phyloP scores from a whole-genome alignment of 2,329 filamentous ascomycete species.

The Ophiostoma triangulosporum region DNA sequence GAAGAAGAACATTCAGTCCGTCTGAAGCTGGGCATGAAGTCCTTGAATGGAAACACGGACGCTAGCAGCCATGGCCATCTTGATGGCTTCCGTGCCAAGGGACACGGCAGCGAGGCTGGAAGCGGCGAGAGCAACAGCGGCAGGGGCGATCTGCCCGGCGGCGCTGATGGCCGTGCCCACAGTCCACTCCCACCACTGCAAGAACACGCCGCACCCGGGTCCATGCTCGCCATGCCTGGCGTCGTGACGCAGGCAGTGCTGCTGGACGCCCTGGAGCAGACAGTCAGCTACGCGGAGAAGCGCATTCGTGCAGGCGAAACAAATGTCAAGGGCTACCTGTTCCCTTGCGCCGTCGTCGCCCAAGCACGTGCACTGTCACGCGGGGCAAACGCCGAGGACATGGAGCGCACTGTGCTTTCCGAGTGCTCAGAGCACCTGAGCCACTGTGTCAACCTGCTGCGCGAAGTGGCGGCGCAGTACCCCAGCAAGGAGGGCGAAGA shows the following conservation, averaged over 20 bases:
- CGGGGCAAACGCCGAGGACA: slow-evolving; percentile 22
- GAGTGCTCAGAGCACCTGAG: slow-evolving; percentile 25
- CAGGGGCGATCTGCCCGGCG: neutral
- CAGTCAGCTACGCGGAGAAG: slow-evolving; percentile 8
- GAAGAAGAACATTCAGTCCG: slow-evolving; percentile 25
- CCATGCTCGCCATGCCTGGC: slow-evolving; percentile 12
- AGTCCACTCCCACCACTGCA: neutral
- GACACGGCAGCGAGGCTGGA: neutral
- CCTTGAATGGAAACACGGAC: neutral
- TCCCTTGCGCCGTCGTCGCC: slow-evolving; percentile 24
- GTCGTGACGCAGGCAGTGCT: slow-evolving; percentile 11
- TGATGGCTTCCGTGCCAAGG: neutral
- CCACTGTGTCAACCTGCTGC: slow-evolving; percentile 23
- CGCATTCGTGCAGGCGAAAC: slow-evolving; percentile 26
- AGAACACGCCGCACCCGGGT: neutral
- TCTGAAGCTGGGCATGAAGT: slow-evolving; percentile 10
- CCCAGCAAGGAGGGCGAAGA: neutral
- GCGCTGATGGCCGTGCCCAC: neutral
- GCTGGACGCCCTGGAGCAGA: slow-evolving; percentile 10
- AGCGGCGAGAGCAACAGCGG: neutral
- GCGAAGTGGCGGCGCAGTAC: slow-evolving; percentile 17
- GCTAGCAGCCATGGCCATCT: neutral
- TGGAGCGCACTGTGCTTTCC: slow-evolving; percentile 22
- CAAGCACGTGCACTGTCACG: slow-evolving; percentile 29
- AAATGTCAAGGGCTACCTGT: slow-evolving; percentile 38